Conservation (phyloP, 805 yeast genomes). For the Wickerhamomyces canadensis region DNA sequence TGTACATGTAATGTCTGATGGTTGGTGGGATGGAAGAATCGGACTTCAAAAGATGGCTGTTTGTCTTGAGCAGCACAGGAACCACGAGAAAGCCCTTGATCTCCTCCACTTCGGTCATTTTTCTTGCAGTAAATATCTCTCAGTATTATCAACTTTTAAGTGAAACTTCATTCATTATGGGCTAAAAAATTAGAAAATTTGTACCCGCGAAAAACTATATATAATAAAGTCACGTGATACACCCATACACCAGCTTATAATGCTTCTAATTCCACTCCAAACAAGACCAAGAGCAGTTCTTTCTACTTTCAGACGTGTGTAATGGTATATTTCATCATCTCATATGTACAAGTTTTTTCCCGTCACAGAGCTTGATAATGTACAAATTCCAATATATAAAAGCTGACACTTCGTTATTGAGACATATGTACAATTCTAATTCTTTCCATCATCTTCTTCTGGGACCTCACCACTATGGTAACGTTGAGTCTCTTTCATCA, state of each 20-base stretch:
- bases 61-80: constrained; percentile 38
- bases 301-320: neutral
- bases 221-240: no score
- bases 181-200: no score
- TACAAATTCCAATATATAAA: neutral
- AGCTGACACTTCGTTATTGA: no score
- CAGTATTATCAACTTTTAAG: no score
- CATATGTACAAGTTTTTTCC: neutral
- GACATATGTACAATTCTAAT: no score
- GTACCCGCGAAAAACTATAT: no score
- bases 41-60: constrained; percentile 3
- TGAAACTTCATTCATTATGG: no score
- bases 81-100: constrained; percentile 54
- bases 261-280: no score
- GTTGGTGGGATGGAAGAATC: constrained; percentile 5
- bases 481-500: constrained; percentile 62
- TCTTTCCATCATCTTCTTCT: constrained; percentile 2
- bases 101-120: constrained; percentile 26
- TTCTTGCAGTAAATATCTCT: no score
- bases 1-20: constrained; percentile 51
- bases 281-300: neutral
- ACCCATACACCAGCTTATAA: no score
- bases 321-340: no score
- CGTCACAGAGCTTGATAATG: neutral
- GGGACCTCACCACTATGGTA: constrained; percentile 14